Evolutionary conservation across 2,329 filamentous ascomycete genomes (phyloP), one percentile per base, ranked within the genome.

Genomic region (Leptoxyphium fumago): DNA sequence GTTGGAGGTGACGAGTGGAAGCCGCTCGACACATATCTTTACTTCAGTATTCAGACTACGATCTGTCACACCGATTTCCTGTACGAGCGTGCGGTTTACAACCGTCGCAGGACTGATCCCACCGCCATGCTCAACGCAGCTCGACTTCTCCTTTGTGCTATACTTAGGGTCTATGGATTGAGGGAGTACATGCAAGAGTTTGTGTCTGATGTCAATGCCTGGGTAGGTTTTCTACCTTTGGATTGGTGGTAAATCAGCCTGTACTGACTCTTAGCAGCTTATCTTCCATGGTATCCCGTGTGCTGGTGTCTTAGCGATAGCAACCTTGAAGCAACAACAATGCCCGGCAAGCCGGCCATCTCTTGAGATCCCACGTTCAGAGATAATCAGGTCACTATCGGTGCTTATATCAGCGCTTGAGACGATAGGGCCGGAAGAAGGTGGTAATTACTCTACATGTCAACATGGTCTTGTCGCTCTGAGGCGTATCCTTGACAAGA

Each of bases 41-140:
- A 72, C 0, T 71, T 71, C 43, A 61, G 62, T 5, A 61, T 70
- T 2, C 63, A 73, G 10, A 54, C 77, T 1, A 45, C 61, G 2
- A 57, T 54, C 5, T 56, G 73, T 1, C 63, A 64, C 2, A 78
- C 77, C 36, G 61, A 74, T 2, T 78, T 80, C 46, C 67, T 80
- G 10, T 60, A 78, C 5, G 72, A 79, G 45, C 64, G 77, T 13
- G 64, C 78, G 0, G 58, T 79, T 8, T 62, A 72, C 18, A 74
- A 72, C 14, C 61, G 63, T 38, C 54, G 58, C 2, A 56, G 57
- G 13, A 46, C 48, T 0, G 56, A 58, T 17, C 54, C 59, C 1
- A 56, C 57, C 15, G 57, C 60, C 11, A 51, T 69, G 1, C 58
- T 69, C 3, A 55, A 56, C 1, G 56, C 64, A 1, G 60, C 62